phyloP scores from a whole-genome alignment of 2,329 filamentous ascomycete genomes.

The Colletotrichum gigasporum region DNA sequence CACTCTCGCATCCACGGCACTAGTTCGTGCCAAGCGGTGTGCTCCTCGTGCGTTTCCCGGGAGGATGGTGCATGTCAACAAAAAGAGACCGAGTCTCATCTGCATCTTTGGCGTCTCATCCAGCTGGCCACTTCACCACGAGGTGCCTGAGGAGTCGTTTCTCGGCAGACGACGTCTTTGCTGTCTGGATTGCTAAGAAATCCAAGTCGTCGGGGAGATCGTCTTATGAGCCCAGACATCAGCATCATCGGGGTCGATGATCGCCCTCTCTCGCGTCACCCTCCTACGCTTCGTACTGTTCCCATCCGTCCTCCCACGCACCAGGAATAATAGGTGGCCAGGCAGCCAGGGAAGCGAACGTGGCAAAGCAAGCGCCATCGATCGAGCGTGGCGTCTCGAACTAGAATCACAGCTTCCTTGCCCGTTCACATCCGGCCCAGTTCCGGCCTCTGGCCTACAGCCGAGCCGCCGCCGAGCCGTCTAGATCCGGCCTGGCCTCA shows the following conservation, averaged over 20 bases:
- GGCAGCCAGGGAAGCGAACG: neutral
- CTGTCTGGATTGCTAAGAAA: neutral
- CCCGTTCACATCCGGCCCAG: constrained; percentile 7
- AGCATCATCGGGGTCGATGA: neutral
- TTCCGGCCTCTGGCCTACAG: neutral
- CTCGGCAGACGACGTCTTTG: neutral
- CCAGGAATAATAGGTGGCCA: neutral
- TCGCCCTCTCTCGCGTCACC: neutral
- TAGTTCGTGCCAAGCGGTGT: constrained; percentile 2
- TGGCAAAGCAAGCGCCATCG: constrained; percentile 13
- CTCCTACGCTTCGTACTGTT: neutral
- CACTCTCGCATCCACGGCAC: constrained; percentile 1
- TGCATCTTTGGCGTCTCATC: neutral
- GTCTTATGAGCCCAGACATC: neutral
- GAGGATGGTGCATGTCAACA: neutral
- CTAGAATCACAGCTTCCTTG: constrained; percentile 14
- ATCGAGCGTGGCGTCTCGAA: constrained; percentile 5
- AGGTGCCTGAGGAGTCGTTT: neutral
- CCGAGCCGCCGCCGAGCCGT: neutral
- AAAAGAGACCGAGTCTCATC: neutral
- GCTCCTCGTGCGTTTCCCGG: neutral
- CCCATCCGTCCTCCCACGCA: neutral
- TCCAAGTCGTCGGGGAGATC: neutral
- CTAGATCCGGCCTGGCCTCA: constrained; percentile 20
- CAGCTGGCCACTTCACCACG: neutral